A percentile compares a stretch with the other conserved stretches of the same genome.
Conservation (phyloP, 495 filamentous ascomycete genomes). For the Penicillium desertorum region DNA sequence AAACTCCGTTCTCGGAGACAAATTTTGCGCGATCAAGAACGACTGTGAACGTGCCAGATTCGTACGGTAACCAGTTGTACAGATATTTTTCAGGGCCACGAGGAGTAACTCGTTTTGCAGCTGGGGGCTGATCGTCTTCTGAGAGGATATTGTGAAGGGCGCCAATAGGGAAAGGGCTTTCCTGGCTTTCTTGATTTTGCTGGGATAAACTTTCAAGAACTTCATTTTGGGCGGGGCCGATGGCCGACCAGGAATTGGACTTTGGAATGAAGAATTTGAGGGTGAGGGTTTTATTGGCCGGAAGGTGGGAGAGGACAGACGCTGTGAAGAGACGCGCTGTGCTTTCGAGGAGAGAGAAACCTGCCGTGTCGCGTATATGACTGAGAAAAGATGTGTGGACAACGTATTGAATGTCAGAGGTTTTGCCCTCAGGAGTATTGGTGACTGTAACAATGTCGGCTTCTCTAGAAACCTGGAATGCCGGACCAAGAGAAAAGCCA, state of each 20-base stretch:
- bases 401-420: constrained; percentile 21
- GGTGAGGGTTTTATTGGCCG: constrained; percentile 15
- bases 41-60: constrained; percentile 14
- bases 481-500: constrained; percentile 10
- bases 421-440: constrained; percentile 14
- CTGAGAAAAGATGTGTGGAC: constrained; percentile 19
- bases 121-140: constrained; percentile 1
- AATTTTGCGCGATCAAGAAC: constrained; percentile 19
- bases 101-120: constrained; percentile 7
- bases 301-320: constrained; percentile 16
- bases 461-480: constrained; percentile 16
- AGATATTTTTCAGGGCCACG: too few relatives aligned
- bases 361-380: constrained; percentile 7
- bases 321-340: constrained; percentile 22
- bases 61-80: neutral
- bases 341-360: constrained; percentile 12
- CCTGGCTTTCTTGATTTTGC: neutral
- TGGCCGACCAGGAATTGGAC: constrained; percentile 18
- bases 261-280: constrained; percentile 19
- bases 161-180: constrained; percentile 12
- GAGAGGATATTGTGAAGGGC: constrained; percentile 12
- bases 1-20: constrained; percentile 19
- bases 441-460: constrained; percentile 15
- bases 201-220: constrained; percentile 9
- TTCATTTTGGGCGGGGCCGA: constrained; percentile 14